Percentiles rank a stretch among this genome's conserved stretches.
Evolutionary conservation across 805 yeast genomes (phyloP).

Genomic region (Saturnispora silvae): DNA sequence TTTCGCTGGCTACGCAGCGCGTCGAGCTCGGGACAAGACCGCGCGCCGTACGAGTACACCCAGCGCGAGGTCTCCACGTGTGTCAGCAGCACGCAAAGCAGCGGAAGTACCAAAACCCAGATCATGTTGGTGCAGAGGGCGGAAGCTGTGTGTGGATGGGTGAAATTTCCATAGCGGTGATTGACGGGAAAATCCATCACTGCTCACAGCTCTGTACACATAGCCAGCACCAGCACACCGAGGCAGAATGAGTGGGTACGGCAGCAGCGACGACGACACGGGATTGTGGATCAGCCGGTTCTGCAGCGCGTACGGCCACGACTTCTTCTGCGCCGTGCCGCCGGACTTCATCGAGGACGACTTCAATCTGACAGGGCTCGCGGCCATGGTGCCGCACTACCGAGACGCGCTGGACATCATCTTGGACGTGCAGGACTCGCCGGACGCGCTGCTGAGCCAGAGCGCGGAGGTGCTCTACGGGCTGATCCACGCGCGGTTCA

Average conservation of each 20-base stretch:
- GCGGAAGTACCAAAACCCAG: conserved; percentile 1
- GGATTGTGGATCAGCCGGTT: conserved; percentile 79
- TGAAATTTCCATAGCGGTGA: too few relatives aligned
- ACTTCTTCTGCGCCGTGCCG: conserved; percentile 84
- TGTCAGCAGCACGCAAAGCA: background rate
- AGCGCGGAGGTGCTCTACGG: conserved; percentile 91
- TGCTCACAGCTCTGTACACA: background rate
- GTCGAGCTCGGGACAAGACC: background rate
- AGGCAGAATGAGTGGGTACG: background rate
- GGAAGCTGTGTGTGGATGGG: background rate
- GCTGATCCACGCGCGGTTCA: conserved; percentile 84
- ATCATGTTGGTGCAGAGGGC: background rate
- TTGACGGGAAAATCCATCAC: too few relatives aligned
- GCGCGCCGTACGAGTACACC: background rate
- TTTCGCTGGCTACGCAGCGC: background rate
- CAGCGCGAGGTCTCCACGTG: background rate
- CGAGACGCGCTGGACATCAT: conserved; percentile 87
- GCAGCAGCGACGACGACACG: conserved; percentile 34
- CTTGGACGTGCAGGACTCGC: conserved; percentile 69
- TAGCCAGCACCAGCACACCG: background rate
- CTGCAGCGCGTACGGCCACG: conserved; percentile 72
- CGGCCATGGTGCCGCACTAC: conserved; percentile 79
- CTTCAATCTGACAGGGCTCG: conserved; percentile 85
- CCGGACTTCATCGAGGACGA: conserved; percentile 94
- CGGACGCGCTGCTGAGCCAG: conserved; percentile 67